Evolutionary conservation across 2,329 filamentous ascomycete species (phyloP), one percentile per base, ranked within the genome.

Genomic region (Fusarium sp.): DNA sequence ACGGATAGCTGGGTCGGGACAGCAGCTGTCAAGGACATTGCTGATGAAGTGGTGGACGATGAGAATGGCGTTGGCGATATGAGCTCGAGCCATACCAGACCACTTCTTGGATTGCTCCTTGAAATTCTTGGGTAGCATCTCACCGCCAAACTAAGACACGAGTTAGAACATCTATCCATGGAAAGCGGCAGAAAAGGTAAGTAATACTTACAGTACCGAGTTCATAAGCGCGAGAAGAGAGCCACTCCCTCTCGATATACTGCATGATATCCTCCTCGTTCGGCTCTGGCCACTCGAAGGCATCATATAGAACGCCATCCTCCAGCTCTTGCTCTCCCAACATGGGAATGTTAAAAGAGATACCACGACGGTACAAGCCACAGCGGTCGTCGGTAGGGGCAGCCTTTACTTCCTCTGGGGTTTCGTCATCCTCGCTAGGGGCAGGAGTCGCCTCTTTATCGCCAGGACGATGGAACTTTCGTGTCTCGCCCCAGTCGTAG

Each of bases 91-190:
- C 3, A 92, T 74, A 0, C 65, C 50, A 0, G 80, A 73, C 90
- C 90, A 91, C 20, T 87, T 89, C 17, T 73, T 68, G 0, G 88
- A 84, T 62, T 91, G 89, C 38, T 85, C 83, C 33, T 84, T 83
- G 77, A 91, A 89, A 0, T 82, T 79, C 0, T 76, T 80, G 0
- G 82, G 77, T 0, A 90, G 75, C 18, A 89, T 67, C 0, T 79
- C 70, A 1, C 80, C 78, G 15, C 79, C 76, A 41, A 84, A 84
- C 82, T 62, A 3, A 7, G 4, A 22, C 3, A n/a, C 7, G 15
- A 7, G 45, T 68, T 18, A 59, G 60, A 22, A 38, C 9, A 31
- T 13, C 17, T 14, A 11, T 38, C 10, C 3, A 11, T 6, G 25
- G 15, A 20, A 27, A 14, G 10, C 11, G 25, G 5, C 7, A 12